Evolutionary conservation across 176 grass and related monocot species (phyloP), one percentile per base, ranked within the genome.

Genomic region (Coix lacrymajobi): DNA sequence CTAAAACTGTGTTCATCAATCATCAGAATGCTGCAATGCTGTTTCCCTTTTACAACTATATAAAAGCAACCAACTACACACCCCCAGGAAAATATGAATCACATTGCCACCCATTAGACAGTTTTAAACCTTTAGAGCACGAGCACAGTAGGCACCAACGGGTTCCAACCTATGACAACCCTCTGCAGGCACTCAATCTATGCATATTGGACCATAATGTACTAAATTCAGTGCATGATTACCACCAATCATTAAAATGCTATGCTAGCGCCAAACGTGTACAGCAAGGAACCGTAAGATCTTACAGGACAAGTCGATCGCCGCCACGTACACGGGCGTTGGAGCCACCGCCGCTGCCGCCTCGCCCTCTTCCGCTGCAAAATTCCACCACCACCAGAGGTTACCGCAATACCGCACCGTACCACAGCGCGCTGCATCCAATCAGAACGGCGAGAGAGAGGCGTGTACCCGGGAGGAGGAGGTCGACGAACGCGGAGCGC

Each of bases 271-370:
- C 13, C 22, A 25, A 54, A 46, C 8, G 52, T 26, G 3, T 28
- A 68, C 41, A 64, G n/a, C 45, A 33, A 79, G 11, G 77, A 74
- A 69, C 56, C 9, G 2, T 34, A 32, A 86, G 64, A 78, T 77
- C 90, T 93, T 93, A 98, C 96, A 98, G 72, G 81, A 91, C 31
- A 98, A 82, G 85, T 98, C 96, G 73, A 98, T 83, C 3, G 87
- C 90, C 6, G 96, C 92, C 7, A 98, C 96, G 49, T 93, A 98
- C 54, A 95, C 96, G 17, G 92, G 96, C 41, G 87, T 88, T 17
- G 92, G 82, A 63, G 75, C 57, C 13, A 69, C 68, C 9, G 64
- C 82, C 36, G 22, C 71, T 11, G 63, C 84, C n/a, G 20, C 82
- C 24, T 86, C 88, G 31, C 66, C 83, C 31, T 75, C 96, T 58